phyloP scores from a whole-genome alignment of 768 basidiomycete species.

The Kwoniella botswanensis region DNA sequence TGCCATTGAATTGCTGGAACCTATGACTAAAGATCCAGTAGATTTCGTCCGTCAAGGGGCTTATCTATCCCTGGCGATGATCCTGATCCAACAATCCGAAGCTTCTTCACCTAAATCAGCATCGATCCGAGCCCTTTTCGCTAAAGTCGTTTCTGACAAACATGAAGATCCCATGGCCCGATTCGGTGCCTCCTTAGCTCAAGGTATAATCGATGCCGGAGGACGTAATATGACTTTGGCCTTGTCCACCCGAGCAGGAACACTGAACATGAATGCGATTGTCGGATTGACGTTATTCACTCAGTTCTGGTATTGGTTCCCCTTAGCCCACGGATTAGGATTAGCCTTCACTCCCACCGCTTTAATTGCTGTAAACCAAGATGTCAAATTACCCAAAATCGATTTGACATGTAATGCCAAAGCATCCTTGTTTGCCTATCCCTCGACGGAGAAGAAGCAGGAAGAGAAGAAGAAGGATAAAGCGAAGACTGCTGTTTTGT shows the following conservation, averaged over 20 bases:
- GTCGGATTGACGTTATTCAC: conserved; percentile 98
- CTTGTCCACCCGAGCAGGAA: conserved; percentile 89
- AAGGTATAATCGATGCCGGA: conserved; percentile 97
- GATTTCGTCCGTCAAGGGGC: conserved; percentile 99
- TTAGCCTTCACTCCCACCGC: conserved; percentile 94
- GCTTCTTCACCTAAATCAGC: conserved; percentile 81
- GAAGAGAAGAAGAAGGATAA: conserved; percentile 92
- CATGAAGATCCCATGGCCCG: conserved; percentile 99
- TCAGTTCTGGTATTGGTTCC: conserved; percentile 99
- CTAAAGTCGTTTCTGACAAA: conserved; percentile 90
- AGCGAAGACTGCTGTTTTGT: conserved; percentile 91
- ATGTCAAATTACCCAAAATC: conserved; percentile 92
- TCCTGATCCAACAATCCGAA: conserved; percentile 94
- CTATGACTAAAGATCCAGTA: conserved; percentile 96
- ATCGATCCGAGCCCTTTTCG: conserved; percentile 79
- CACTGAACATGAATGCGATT: conserved; percentile 88
- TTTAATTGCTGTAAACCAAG: conserved; percentile 85
- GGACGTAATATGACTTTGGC: conserved; percentile 95
- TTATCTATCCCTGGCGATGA: conserved; percentile 92
- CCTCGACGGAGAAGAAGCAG: conserved; percentile 79
- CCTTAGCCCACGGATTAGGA: conserved; percentile 88
- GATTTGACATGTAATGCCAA: conserved; percentile 87
- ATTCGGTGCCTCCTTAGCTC: conserved; percentile 93
- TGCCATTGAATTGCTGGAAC: conserved; percentile 93
- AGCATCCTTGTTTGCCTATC: conserved; percentile 92